Percentiles rank a stretch among this genome's conserved stretches.
Evolutionary conservation across 2,329 filamentous ascomycete genomes (phyloP).

Genomic region (Akanthomyces muscarius): DNA sequence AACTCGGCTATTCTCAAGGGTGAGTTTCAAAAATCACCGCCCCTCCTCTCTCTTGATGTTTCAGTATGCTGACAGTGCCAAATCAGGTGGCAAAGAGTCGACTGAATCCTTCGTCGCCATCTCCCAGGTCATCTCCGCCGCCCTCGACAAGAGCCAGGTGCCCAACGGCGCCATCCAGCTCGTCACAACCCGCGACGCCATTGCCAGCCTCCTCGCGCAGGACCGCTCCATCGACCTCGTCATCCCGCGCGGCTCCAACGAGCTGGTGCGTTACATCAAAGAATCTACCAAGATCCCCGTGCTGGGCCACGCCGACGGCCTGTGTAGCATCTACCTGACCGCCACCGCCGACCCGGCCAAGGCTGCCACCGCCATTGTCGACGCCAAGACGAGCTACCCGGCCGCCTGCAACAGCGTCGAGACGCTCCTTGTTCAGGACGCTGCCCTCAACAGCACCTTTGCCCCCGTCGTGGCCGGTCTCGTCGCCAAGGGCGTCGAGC

Average conservation of each 20-base stretch:
- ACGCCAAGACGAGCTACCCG: conserved; percentile 91
- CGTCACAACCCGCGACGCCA: conserved; percentile 86
- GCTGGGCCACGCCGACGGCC: conserved; percentile 89
- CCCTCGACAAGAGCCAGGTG: conserved; percentile 68
- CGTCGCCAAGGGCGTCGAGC: conserved; percentile 68
- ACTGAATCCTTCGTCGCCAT: conserved; percentile 94
- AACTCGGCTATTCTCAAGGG: conserved; percentile 96
- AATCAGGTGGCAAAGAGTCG: conserved; percentile 80
- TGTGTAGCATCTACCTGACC: conserved; percentile 85
- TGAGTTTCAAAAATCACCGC: conserved; percentile 23
- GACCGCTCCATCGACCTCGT: conserved; percentile 91
- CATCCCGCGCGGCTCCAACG: conserved; percentile 87
- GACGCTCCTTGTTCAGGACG: conserved; percentile 78
- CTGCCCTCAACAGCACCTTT: conserved; percentile 62
- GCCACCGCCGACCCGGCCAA: conserved; percentile 68
- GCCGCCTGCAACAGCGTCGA: conserved; percentile 96
- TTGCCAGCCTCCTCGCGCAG: conserved; percentile 79
- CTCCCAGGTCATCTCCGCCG: conserved; percentile 74
- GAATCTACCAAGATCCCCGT: conserved; percentile 89
- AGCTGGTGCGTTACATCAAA: conserved; percentile 87
- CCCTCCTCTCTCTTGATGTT: neutral
- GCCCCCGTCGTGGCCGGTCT: conserved; percentile 71
- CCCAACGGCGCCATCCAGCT: conserved; percentile 88
- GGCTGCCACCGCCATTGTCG: conserved; percentile 73
- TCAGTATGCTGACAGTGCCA: neutral